A percentile compares a stretch with the other conserved stretches of the same genome.
Conservation (phyloP, 2,329 filamentous ascomycete species). For the Apiospora hydei region DNA sequence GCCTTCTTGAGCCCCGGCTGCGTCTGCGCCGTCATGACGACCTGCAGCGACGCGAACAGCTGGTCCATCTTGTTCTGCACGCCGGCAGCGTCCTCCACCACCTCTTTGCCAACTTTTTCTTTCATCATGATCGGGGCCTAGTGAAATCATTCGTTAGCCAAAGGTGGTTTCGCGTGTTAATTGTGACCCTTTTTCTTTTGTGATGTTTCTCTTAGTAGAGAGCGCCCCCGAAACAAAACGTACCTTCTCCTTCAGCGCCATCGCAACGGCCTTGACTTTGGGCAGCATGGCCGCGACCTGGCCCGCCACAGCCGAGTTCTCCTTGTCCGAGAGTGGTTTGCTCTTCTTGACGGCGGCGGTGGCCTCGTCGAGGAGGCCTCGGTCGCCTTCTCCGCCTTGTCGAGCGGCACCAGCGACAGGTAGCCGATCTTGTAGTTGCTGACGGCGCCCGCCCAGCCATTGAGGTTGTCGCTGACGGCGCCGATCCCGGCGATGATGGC, state of each 20-base stretch:
- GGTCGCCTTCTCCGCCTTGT: constrained; percentile 1
- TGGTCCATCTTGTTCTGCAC: not conserved
- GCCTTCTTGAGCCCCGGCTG: not conserved
- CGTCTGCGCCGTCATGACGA: not conserved
- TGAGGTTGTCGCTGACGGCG: not conserved
- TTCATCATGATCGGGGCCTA: not conserved
- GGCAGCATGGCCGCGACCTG: constrained; percentile 1
- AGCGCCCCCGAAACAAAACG: not conserved
- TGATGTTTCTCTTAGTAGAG: not conserved
- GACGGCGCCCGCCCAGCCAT: not conserved
- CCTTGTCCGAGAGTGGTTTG: not conserved
- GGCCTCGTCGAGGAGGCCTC: not conserved
- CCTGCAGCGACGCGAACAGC: constrained; percentile 5
- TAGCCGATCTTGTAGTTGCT: not conserved
- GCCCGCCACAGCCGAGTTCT: not conserved
- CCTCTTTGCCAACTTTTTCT: not conserved
- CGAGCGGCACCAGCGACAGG: not conserved
- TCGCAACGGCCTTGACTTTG: not conserved
- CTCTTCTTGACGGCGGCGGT: not conserved
- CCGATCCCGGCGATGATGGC: not conserved
- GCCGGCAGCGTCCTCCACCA: not conserved
- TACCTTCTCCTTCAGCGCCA: not conserved
- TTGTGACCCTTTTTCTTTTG: no score
- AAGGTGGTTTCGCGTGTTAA: no score
- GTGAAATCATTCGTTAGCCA: not conserved